Conservation (phyloP, 352 stramenopile species). For the Phytophthora syringae region DNA sequence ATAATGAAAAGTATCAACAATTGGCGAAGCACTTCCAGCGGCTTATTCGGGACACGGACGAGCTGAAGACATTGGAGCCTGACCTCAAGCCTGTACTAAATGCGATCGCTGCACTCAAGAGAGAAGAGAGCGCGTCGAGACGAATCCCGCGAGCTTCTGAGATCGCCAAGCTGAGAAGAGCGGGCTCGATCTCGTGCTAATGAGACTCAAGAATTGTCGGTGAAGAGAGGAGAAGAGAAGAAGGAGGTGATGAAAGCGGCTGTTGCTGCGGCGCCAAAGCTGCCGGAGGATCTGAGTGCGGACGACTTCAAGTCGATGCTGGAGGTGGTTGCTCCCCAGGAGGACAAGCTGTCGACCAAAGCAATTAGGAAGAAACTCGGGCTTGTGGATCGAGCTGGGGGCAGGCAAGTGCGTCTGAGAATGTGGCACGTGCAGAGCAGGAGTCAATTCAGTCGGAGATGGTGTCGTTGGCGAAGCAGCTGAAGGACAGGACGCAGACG, state of each 20-base stretch:
- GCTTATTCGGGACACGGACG: slow-evolving; percentile 27
- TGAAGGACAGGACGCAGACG: slow-evolving; percentile 77
- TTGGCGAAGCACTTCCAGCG: slow-evolving; percentile 47
- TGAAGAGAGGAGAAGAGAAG: background rate
- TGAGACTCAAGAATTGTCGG: background rate
- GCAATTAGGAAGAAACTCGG: slow-evolving; percentile 67
- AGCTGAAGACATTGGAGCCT: slow-evolving; percentile 29
- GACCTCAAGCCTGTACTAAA: slow-evolving; percentile 27
- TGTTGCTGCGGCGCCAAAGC: slow-evolving; percentile 12
- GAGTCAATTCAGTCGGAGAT: slow-evolving; percentile 80
- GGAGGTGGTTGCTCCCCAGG: slow-evolving; percentile 31
- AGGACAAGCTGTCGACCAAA: slow-evolving; percentile 64
- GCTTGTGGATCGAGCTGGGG: slow-evolving; percentile 44
- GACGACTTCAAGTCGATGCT: slow-evolving; percentile 74
- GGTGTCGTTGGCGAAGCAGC: slow-evolving; percentile 69
- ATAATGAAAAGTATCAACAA: slow-evolving; percentile 44
- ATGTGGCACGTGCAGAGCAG: slow-evolving; percentile 61
- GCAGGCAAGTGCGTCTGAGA: slow-evolving; percentile 46
- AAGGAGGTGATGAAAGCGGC: slow-evolving; percentile 1
- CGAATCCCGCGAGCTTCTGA: slow-evolving; percentile 41
- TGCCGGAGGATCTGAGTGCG: slow-evolving; percentile 43
- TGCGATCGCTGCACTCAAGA: slow-evolving; percentile 28
- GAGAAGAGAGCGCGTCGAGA: background rate
- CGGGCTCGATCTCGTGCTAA: slow-evolving; percentile 4
- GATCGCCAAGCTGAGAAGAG: slow-evolving; percentile 28